Evolutionary conservation across 148 eudicot species (phyloP).

Genomic region (Nyssa sinensis): DNA sequence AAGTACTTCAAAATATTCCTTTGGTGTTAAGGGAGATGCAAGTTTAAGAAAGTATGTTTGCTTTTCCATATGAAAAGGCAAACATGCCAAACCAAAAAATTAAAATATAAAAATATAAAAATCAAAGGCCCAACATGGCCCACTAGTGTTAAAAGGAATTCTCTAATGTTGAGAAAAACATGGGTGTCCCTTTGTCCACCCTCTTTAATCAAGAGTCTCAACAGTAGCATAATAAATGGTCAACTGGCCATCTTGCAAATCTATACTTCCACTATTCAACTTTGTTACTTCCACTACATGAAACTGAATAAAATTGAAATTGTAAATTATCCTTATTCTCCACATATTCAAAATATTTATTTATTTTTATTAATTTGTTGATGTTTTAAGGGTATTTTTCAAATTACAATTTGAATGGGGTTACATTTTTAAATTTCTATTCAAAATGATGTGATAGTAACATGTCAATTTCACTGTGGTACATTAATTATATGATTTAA

Average conservation of each 20-base stretch:
- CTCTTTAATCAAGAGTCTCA: background rate
- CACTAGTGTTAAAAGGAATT: background rate
- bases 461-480: no score
- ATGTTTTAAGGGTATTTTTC: no score
- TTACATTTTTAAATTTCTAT: no score
- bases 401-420: no score
- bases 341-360: no score
- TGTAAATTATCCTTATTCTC: no score
- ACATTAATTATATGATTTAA: no score
- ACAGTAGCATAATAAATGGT: background rate
- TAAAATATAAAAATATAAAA: no score
- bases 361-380: no score
- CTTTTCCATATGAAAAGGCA: conserved; percentile 7
- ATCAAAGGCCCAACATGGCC: conserved; percentile 12
- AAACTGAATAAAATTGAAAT: no score
- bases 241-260: background rate
- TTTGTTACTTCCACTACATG: background rate
- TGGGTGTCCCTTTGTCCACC: conserved; percentile 23
- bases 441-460: no score
- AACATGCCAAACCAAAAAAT: background rate
- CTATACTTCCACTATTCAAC: background rate
- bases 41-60: conserved; percentile 13
- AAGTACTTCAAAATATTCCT: conserved; percentile 7
- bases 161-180: conserved; percentile 1
- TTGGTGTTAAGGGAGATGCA: background rate